Base-by-base conservation (phyloP, 2,329 filamentous ascomycete genomes). In the Aspergillus luchuensis region DNA sequence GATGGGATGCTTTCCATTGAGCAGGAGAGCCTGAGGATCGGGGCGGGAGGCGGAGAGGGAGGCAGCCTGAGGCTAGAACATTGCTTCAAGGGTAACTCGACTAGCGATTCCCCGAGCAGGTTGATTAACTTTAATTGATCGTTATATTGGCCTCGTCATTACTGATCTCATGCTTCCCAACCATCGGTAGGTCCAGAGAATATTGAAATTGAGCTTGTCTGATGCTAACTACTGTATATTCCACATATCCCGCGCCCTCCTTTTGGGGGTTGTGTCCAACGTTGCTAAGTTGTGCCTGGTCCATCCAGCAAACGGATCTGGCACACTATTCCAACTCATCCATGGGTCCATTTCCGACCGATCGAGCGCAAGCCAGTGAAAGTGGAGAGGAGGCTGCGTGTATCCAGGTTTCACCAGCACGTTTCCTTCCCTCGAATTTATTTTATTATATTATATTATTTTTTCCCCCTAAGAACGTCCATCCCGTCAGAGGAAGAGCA, bases 41-140 rank as follows among this genome's bases (percentile, higher is more conserved):
- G 51, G 57, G 47, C 25, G 23, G 36, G 41, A 53, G 57, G 48
- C 39, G 33, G 23, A 43, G 43, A 53, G 39, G 33, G 43, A 48
- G 52, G 52, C 52, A 33, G 36, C 47, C 47, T 50, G 39, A 56
- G 53, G 53, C 50, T 55, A 59, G 57, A 41, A 38, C 59, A 17
- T 23, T 33, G 28, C 45, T 21, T n/a, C 21, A 36, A 23, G 11
- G 33, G 33, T 13, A 36, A 36, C 56, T 38, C 47, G 19, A 38
- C 23, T 28, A 47, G 21, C 15, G 23, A 19, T 33, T 54, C 15
- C 33, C 36, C 15, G 21, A 41, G 13, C 36, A 10, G 51, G 25
- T 43, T 45, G 28, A 56, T 56, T 56, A 47, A 36, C 53, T 47
- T 56, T 56, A 45, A 56, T 56, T 56, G 51, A 54, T 41, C 38